Conservation (phyloP, 1,139 yeast genomes). For the Yamadazyma epiphylla region DNA sequence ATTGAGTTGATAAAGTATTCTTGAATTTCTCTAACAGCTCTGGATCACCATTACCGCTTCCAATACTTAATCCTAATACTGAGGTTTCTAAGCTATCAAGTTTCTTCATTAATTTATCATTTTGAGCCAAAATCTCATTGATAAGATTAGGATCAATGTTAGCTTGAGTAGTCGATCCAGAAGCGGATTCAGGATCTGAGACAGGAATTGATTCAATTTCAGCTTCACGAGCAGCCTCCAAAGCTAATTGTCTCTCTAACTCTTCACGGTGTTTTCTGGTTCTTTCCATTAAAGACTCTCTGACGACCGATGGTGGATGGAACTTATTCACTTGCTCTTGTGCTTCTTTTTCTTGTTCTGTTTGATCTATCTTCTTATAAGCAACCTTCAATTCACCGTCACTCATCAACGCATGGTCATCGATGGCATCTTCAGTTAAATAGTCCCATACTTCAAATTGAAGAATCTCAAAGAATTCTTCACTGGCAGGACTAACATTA, state of each 20-base stretch:
- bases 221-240: background rate
- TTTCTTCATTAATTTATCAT: conserved; percentile 3
- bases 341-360: conserved; percentile 2
- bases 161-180: too few species aligned
- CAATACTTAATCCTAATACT: conserved; percentile 2
- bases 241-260: conserved; percentile 8
- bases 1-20: conserved; percentile 26
- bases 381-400: conserved; percentile 34
- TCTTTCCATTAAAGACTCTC: conserved; percentile 40
- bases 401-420: conserved; percentile 54
- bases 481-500: conserved; percentile 27
- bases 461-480: conserved; percentile 60
- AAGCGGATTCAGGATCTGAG: too few species aligned
- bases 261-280: conserved; percentile 24
- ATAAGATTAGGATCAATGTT: conserved; percentile 1
- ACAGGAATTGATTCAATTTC: background rate
- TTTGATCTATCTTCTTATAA: conserved; percentile 10
- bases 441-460: conserved; percentile 51
- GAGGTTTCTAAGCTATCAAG: conserved; percentile 7
- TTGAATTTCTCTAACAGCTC: conserved; percentile 21
- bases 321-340: conserved; percentile 4
- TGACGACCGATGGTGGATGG: conserved; percentile 20
- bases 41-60: background rate
- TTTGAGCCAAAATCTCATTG: conserved; percentile 5
- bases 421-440: conserved; percentile 52